Base-by-base conservation (phyloP, 208 protist genomes). In the Naegleria lovaniensis region DNA sequence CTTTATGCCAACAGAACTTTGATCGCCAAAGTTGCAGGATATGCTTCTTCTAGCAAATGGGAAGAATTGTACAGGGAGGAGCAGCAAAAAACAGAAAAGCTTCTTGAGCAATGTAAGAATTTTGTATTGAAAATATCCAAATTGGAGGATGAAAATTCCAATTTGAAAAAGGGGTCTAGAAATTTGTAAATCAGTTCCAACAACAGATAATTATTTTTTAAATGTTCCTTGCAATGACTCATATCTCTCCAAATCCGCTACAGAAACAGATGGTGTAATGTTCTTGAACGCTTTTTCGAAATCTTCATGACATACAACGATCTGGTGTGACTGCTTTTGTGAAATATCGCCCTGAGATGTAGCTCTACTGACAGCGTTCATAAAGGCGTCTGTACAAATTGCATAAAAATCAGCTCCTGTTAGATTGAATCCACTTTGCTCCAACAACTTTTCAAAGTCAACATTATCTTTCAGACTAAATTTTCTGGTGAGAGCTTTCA, bases 341-440 rank as follows among this genome's bases (percentile, higher is more conserved):
- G 38, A 39, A 39, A 41, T 36, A 19, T 33, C n/a, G 25, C 13
- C 38, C n/a, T 85, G 13, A 36, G 43, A 5, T 0, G 36, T 48
- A 3, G 48, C 40, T 51, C 87, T 67, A 0, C 38, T 41, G 0
- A 90, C 33, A n/a, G 87, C 51, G 48, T 79, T 90, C 87, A 79
- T 90, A 1, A 90, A 90, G 1, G 87, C 55, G 33, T 90, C 87
- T 43, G 87, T 38, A 33, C 87, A 79, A 36, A 90, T 22, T 6
- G 87, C 48, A 90, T 90, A 90, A 48, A 90, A 79, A 90, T 90
- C 87, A 9, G 87, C 87, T 33, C 87, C 87, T 25, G 87, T 90
- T 16, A 90, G 19, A 52, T 43, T 43, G 22, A 43, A 39, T 43
- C 22, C 7, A 25, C 22, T 29, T 15, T 85, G 11, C 3, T 85